Evolutionary conservation across 1,284 basidiomycete genomes (phyloP), one percentile per base, ranked within the genome.

Genomic region (Apiotrichum akiyoshidainum): DNA sequence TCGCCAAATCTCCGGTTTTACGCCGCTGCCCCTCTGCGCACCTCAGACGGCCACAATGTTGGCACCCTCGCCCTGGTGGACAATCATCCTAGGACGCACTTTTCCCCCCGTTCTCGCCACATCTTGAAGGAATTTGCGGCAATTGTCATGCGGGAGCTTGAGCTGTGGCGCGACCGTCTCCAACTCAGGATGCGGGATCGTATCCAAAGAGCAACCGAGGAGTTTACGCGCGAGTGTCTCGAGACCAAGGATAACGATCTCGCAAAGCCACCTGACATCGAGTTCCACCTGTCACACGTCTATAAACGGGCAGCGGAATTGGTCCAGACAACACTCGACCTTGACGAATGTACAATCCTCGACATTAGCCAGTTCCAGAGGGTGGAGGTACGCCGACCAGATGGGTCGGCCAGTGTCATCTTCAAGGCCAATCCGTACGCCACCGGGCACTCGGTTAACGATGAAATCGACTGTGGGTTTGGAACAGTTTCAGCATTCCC

Each of bases 191-290:
- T 93, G 65, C 84, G 93, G 41, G 92, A 95, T 70, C 85, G 88
- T 50, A 96, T 97, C 56, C 92, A 97, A 72, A 89, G 80, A 52
- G 94, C 92, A 82, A 96, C 96, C 90, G 93, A 96, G 75, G 85
- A 90, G 66, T 97, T 97, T 72, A 94, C 90, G 52, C 86, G 93
- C 50, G 92, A 97, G 76, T 95, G 92, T 69, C 83, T 97, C 44
- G 93, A 96, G 74, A 89, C 94, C 67, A 26, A 21, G 4, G 92
- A 96, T 71, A 85, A 74, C 5, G 67, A 67, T 14, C 64, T 71
- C 1, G 42, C 59, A 8, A 56, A 67, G 1, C 54, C 66, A 16
- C 68, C 70, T 40, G 61, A 66, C 26, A 70, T 72, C 33, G 65
- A 71, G 0, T 66, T 68, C 1, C 70, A 87, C 14, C 93, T 95